A percentile compares a stretch with the other conserved stretches of the same genome.
Evolutionary conservation across 2,329 filamentous ascomycete species (phyloP).

Genomic region (Emergomyces orientalis): DNA sequence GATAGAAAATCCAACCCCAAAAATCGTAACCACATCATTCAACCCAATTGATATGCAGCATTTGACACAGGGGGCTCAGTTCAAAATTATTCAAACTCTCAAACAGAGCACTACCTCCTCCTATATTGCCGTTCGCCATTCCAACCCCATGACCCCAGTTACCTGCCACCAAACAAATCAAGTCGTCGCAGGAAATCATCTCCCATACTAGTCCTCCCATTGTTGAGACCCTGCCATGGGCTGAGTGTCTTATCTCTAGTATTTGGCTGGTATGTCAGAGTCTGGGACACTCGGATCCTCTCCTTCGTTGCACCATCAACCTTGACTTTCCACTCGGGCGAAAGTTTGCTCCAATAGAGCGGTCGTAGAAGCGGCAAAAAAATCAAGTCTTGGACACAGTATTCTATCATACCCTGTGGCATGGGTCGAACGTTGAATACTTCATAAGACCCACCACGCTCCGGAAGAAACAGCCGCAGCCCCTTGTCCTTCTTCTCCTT

Average conservation of each 20-base stretch:
- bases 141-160: neutral
- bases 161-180: slow-evolving; percentile 2
- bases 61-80: neutral
- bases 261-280: slow-evolving; percentile 14
- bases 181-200: neutral
- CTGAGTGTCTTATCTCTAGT: slow-evolving; percentile 10
- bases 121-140: neutral
- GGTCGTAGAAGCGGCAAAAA: slow-evolving; percentile 31
- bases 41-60: neutral
- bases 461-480: slow-evolving; percentile 32
- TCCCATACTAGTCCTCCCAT: neutral
- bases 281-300: slow-evolving; percentile 16
- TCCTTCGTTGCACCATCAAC: slow-evolving; percentile 14
- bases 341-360: neutral
- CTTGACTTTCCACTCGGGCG: slow-evolving; percentile 10
- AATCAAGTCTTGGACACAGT: slow-evolving; percentile 42
- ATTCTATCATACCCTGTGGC: slow-evolving; percentile 29
- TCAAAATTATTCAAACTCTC: neutral
- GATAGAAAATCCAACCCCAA: neutral
- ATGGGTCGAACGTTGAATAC: slow-evolving; percentile 44
- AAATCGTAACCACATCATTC: neutral
- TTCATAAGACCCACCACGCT: slow-evolving; percentile 37
- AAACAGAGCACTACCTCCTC: neutral
- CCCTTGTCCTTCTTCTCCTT: slow-evolving; percentile 22
- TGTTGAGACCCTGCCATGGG: slow-evolving; percentile 10